Percentiles rank a stretch among this genome's conserved stretches.
phyloP scores from a whole-genome alignment of 345 rosid species.

The Linum trigynum region DNA sequence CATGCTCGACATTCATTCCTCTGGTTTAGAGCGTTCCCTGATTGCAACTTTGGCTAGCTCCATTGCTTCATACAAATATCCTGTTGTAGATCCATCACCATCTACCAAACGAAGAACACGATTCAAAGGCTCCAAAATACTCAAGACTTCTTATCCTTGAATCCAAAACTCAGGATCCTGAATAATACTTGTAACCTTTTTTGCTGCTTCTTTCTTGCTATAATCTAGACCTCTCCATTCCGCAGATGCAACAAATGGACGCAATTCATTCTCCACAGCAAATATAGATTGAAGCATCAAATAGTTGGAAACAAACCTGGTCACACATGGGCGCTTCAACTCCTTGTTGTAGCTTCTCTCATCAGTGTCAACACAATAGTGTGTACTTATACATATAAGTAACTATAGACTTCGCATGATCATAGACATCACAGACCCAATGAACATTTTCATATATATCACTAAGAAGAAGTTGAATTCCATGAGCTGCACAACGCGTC shows the following conservation, averaged over 20 bases:
- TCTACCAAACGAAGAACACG: background rate
- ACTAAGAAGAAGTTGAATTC: background rate
- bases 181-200: background rate
- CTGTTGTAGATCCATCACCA: background rate
- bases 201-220: background rate
- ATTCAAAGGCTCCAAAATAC: background rate
- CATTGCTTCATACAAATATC: background rate
- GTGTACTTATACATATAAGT: background rate
- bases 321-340: background rate
- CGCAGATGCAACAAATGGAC: conserved; percentile 1
- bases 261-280: background rate
- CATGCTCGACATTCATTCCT: too few relatives aligned
- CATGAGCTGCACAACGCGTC: background rate
- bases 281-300: conserved; percentile 8
- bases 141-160: background rate
- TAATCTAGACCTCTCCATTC: background rate
- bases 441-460: background rate
- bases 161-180: background rate
- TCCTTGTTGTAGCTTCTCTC: conserved; percentile 1
- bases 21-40: background rate
- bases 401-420: background rate
- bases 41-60: background rate
- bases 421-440: background rate
- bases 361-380: conserved; percentile 2
- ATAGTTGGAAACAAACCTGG: background rate